Evolutionary conservation across 1,284 basidiomycete genomes (phyloP), one percentile per base, ranked within the genome.

Genomic region (Ceratobasidium sp.): DNA sequence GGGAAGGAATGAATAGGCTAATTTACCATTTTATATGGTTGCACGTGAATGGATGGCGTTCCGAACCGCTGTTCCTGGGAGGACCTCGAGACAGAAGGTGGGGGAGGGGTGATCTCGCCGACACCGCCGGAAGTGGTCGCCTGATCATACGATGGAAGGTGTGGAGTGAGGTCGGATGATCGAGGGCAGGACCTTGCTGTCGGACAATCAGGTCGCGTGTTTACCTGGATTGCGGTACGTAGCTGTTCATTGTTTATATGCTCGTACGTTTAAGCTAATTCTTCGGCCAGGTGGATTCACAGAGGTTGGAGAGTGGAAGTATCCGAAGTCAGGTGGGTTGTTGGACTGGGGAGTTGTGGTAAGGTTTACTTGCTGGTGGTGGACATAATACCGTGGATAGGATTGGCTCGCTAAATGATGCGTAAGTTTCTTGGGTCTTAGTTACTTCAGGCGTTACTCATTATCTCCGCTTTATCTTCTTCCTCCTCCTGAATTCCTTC

Each of bases 131-230:
- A 77, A 83, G 44, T 8, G 78, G 33, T 59, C 57, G 9, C 81
- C 81, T 54, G 80, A 81, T 17, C 89, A 91, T 44, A 90, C 92
- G n/a, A 81, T 85, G 0, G 82, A 85, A 29, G 67, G 67, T 17
- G 67, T 56, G 14, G 95, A 96, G 83, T 90, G 94, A 77, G 87
- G 94, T 79, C 91, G 92, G 80, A 87, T 93, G 87, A 95, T 97
- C 87, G 98, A 95, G 87, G 98, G 95, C 87, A 99, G 99, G 89
- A 99, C 99, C 88, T 99, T 82, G 98, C 97, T 65, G 97, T 99
- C 27, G 97, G 97, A 48, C 89, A 97, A 75, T 98, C 99, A 93
- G 92, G 96, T 22, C 88, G 96, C 57, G 96, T 99, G 54, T 99
- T 99, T 84, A n/a, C 93, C 97, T 2, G 87, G 99, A 36, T 89